Base-by-base conservation (phyloP, 2,329 filamentous ascomycete genomes). In the Paramyrothecium sp. region DNA sequence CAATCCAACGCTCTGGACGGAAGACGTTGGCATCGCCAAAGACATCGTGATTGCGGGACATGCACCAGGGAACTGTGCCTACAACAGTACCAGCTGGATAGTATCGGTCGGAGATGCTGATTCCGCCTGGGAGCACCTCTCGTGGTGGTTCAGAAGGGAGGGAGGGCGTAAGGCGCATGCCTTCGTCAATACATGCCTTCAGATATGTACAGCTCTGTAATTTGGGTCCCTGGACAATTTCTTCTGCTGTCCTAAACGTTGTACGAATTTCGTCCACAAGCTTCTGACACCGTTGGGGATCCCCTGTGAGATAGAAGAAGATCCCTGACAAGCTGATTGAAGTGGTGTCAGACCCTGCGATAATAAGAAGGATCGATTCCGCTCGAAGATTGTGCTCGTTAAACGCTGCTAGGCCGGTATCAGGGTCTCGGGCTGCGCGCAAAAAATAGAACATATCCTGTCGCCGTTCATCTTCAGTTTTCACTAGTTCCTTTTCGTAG, bases 371-470 rank as follows among this genome's bases (percentile, higher is more conserved):
- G 22, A 21, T 54, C 10, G 22, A 38, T 54, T 57, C 55, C 3
- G 23, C 41, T 16, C 51, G 51, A 13, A 57, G 22, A n/a, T 54
- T 46, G 3, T 51, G 38, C 17, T 54, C 51, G 3, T 19, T 21
- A 44, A 21, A 57, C 16, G 55, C 51, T 2, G 55, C 41, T 10
- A 34, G 44, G 2, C 52, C 55, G 1, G 55, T 57, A n/a, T 54
- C 52, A 20, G 55, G 51, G 17, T 57, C 44, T 11, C 30, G 22
- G 2, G 55, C 55, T 19, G 54, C 23, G 44, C 26, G 23, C 8
- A 57, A 23, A 20, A 51, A 57, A 34, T 55, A 48, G 21, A 58
- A 52, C 22, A 55, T 34, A 48, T 58, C 56, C 16, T 55, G 56
- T 11, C 56, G 47, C 26, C 22, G 38, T 33, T 58, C 56, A 16